Evolutionary conservation across 73 alveolate genomes (phyloP).

Genomic region (Uronychia binucleata): DNA sequence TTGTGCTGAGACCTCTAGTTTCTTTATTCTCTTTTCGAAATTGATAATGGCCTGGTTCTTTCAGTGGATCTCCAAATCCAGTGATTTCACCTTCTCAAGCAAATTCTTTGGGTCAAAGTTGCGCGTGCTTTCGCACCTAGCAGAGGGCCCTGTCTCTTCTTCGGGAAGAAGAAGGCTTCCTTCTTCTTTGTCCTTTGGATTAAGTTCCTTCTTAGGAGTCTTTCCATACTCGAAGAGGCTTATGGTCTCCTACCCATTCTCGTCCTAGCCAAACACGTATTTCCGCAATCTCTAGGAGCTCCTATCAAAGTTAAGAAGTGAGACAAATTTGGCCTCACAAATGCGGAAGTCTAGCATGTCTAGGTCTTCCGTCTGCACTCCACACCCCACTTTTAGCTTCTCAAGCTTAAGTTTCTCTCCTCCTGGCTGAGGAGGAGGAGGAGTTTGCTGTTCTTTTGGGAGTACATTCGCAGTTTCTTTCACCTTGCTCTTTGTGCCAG

Average conservation of each 20-base stretch:
- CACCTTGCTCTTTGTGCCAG: too few relatives aligned
- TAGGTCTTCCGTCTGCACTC: neutral
- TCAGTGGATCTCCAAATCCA: neutral
- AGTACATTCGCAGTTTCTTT: too few relatives aligned
- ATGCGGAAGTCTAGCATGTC: neutral
- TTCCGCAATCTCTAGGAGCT: neutral
- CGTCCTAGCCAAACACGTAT: neutral
- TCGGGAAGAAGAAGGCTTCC: too few relatives aligned
- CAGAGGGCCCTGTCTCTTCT: too few relatives aligned
- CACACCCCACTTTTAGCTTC: too few relatives aligned
- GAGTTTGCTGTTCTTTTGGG: too few relatives aligned
- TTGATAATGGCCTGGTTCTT: neutral
- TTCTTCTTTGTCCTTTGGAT: too few relatives aligned
- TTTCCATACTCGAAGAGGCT: too few relatives aligned
- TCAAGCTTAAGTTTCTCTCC: too few relatives aligned
- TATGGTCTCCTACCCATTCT: neutral
- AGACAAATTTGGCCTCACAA: neutral
- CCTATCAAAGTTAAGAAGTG: neutral
- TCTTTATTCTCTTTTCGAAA: neutral
- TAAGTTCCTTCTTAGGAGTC: too few relatives aligned
- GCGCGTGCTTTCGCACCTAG: neutral
- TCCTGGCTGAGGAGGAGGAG: too few relatives aligned
- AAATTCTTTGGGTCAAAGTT: neutral
- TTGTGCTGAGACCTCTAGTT: neutral
- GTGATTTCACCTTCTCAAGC: neutral